Evolutionary conservation across 257 asterid genomes (phyloP), one percentile per base, ranked within the genome.

Genomic region (Echium plantagineum): DNA sequence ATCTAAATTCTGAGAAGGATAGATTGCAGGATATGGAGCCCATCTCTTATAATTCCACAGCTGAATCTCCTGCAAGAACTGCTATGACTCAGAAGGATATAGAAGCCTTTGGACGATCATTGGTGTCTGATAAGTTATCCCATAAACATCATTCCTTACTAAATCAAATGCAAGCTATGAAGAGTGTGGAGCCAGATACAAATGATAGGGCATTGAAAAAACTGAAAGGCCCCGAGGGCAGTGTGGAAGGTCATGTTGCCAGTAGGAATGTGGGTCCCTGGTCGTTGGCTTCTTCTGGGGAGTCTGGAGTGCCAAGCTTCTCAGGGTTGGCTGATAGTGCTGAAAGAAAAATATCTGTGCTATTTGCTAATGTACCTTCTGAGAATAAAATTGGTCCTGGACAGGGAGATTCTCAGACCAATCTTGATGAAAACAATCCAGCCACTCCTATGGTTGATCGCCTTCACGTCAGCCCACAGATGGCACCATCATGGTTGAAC

Each of bases 401-500:
- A 58, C 71, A 57, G 62, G 72, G 74, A 56, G 70, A 52, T 66
- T 66, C 81, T 64, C 78, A 31, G 59, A 65, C 72, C 63, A 47
- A 61, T 12, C 49, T 65, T 62, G 55, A 18, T 48, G 35, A 63
- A 48, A 65, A 71, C 58, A 24, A 35, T 62, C 55, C 72, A 51
- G 52, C 61, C 71, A 55, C 66, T 31, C 59, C 69, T 30, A 69
- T 22, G 63, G 67, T 57, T 59, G 85, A 75, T n/a, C 77, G 70
- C 57, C 51, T 74, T 26, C 68, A 75, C 54, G 55, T 72, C 70
- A 64, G 74, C 71, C 85, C 85, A 60, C 98, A 85, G 80, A 83
- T 87, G 84, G 91, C 90, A 18, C 87, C 94, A 31, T 83, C 96
- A 28, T 81, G 89, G 94, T 82, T 85, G 69, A 80, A 69, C 72